Base-by-base conservation (phyloP, 768 basidiomycete species). In the Agaricus sinodeliciosus region DNA sequence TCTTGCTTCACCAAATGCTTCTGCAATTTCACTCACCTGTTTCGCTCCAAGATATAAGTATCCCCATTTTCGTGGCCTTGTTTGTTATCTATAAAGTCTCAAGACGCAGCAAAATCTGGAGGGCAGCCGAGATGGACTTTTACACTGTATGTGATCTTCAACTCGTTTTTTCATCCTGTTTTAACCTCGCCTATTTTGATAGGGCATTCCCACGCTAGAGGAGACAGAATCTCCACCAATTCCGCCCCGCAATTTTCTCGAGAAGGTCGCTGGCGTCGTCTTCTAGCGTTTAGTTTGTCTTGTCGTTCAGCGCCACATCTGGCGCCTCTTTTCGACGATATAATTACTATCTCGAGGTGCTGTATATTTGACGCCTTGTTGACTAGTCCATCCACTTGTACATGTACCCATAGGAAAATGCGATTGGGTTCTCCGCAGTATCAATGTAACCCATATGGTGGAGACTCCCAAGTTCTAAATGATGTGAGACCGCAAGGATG, bases 121-220 rank as follows among this genome's bases (percentile, higher is more conserved):
- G 72, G 54, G 71, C 79, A 2, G 52, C 71, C 19, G 80, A 88
- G 58, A 84, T 87, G 78, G 87, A 88, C 64, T 84, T 87, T 55
- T 76, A 80, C 54, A 84, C 85, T 34, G 83, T 81, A 53, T 49
- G 78, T 65, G 16, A 48, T 12, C 40, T 45, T 39, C 19, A 28
- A 16, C 13, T 37, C 15, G 8, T 18, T 4, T 16, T 11, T 34
- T 13, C 12, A 3, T n/a, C 49, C 12, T 8, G 42, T 9, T 3
- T 51, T 48, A n/a, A 43, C 8, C 8, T 13, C 16, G 18, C 47
- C 34, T n/a, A 9, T 26, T 7, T 34, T 34, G 3, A 42, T 56
- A 84, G 80, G 79, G 84, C 49, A 83, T 88, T 52, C 87, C 87
- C 2, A 76, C 78, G 0, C 44, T 81, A 27, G 84, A 85, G 65